Conservation (phyloP, 2,329 filamentous ascomycete genomes). For the Epichloe sp. region DNA sequence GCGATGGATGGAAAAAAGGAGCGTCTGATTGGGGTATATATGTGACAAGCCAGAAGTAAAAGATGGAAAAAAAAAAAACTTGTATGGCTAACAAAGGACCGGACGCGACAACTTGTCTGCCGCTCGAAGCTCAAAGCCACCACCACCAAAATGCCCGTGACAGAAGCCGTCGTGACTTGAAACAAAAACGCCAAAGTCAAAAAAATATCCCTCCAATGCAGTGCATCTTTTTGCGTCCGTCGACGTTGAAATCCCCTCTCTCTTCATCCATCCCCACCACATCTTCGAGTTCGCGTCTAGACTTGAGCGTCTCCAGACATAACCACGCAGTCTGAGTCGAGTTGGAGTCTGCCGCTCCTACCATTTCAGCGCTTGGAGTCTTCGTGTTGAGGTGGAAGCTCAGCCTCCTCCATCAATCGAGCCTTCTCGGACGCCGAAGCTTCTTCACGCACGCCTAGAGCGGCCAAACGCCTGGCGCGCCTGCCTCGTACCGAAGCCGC, state of each 20-base stretch:
- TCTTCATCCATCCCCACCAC: background rate
- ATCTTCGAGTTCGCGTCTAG: background rate
- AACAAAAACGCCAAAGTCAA: background rate
- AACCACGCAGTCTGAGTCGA: background rate
- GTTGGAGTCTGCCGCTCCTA: background rate
- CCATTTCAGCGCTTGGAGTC: constrained; percentile 11
- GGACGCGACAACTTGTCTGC: background rate
- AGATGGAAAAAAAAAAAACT: background rate
- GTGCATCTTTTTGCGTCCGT: background rate
- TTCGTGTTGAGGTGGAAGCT: constrained; percentile 16
- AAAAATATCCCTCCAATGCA: background rate
- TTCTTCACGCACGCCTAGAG: background rate
- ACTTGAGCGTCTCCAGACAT: background rate
- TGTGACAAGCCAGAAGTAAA: background rate
- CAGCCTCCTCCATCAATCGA: constrained; percentile 29
- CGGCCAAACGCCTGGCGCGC: background rate
- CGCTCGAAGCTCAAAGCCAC: background rate
- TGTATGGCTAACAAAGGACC: background rate
- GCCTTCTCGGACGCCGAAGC: constrained; percentile 33
- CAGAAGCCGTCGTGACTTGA: background rate
- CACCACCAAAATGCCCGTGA: background rate
- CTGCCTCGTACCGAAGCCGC: constrained; percentile 34
- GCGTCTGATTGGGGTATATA: constrained; percentile 6
- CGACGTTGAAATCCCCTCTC: background rate
- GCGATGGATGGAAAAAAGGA: background rate